Conservation (phyloP, 352 stramenopile species). For the Pythium dissimile region DNA sequence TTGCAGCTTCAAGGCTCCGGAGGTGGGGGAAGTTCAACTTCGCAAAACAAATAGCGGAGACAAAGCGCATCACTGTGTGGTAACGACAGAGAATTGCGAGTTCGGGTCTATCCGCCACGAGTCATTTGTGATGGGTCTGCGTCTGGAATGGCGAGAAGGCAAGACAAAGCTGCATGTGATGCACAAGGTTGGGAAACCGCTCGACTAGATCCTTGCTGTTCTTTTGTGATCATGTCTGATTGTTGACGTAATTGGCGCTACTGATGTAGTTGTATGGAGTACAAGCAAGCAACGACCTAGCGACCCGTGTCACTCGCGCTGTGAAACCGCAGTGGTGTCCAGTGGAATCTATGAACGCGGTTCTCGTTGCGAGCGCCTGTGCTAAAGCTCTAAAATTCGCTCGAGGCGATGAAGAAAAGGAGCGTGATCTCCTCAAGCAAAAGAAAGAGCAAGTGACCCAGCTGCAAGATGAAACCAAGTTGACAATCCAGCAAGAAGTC, state of each 20-base stretch:
- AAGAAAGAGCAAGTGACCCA: constrained; percentile 38
- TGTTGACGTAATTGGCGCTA: no score
- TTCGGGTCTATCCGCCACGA: constrained; percentile 26
- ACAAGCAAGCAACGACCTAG: neutral
- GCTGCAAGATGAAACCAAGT: constrained; percentile 40
- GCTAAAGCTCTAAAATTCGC: constrained; percentile 26
- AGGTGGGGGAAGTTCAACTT: neutral
- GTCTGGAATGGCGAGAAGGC: constrained; percentile 68
- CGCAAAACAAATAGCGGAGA: neutral
- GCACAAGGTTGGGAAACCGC: constrained; percentile 77
- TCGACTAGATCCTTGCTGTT: no score
- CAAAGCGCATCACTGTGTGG: neutral
- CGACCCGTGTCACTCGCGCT: neutral
- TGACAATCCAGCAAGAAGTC: constrained; percentile 32
- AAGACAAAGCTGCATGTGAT: constrained; percentile 54
- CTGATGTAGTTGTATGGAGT: constrained; percentile 11
- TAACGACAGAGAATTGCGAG: neutral
- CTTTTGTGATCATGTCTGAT: no score
- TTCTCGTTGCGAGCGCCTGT: constrained; percentile 50
- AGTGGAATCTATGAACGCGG: constrained; percentile 43
- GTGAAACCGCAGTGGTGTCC: constrained; percentile 29
- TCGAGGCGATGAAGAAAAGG: constrained; percentile 36
- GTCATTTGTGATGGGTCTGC: constrained; percentile 44
- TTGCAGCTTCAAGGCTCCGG: constrained; percentile 51
- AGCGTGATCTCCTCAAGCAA: constrained; percentile 25